phyloP scores from a whole-genome alignment of 257 asterid genomes.

The Nicotiana sylvestris region DNA sequence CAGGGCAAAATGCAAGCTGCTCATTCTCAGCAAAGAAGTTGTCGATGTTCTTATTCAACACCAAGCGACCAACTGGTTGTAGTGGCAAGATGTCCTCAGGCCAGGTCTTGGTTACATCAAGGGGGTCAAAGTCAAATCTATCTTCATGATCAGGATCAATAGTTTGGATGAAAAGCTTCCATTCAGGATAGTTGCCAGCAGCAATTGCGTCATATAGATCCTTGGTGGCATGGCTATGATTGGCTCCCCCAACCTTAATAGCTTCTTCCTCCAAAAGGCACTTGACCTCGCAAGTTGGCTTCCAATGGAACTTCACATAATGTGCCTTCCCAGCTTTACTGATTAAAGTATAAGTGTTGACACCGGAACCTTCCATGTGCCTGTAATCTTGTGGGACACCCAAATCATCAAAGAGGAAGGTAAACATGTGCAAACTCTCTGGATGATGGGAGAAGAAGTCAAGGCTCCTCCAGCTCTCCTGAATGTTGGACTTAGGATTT shows the following conservation, averaged over 20 bases:
- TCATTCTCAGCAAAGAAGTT: constrained; percentile 16
- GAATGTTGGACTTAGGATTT: constrained; percentile 12
- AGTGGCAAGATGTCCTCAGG: constrained; percentile 15
- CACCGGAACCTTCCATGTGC: constrained; percentile 15
- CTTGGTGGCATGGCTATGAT: constrained; percentile 16
- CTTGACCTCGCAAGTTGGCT: constrained; percentile 16
- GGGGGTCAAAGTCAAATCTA: constrained; percentile 13
- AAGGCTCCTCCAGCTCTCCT: constrained; percentile 10
- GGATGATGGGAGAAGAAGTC: constrained; percentile 15
- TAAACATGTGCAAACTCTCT: background rate
- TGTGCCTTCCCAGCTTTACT: background rate
- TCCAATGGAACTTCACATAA: constrained; percentile 23
- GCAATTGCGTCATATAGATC: constrained; percentile 16
- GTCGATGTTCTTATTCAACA: background rate
- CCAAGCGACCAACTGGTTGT: constrained; percentile 17
- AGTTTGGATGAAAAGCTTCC: constrained; percentile 16
- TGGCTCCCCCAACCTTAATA: constrained; percentile 9
- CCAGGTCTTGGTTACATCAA: constrained; percentile 16
- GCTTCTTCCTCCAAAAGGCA: constrained; percentile 14
- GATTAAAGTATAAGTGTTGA: constrained; percentile 10
- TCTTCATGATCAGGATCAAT: constrained; percentile 14
- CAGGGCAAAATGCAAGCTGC: constrained; percentile 18
- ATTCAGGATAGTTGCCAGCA: constrained; percentile 21
- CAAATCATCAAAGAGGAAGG: background rate
- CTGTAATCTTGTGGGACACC: constrained; percentile 12